These are phyloP conservation scores for Scutellaria galericulata DNA, from an alignment of 257 asterid species.

Conservation along the genomic window DNA sequence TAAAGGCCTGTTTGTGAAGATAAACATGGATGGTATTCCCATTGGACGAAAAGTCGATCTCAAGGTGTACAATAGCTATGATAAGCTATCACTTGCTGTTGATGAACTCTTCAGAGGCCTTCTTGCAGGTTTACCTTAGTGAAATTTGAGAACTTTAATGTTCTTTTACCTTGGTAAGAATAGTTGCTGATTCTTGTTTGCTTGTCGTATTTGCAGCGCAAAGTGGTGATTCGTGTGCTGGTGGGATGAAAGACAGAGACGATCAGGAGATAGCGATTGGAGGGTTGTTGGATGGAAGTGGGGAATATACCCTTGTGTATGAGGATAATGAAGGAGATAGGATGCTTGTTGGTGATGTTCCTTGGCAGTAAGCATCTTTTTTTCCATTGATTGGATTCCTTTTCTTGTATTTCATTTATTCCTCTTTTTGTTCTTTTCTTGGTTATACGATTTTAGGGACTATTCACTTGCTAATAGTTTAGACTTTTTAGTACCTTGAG, in stretches of 20 bases:
- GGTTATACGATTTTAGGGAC: not conserved
- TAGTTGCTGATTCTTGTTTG: conserved; percentile 12
- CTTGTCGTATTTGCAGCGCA: conserved; percentile 52
- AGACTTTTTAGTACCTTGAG: not conserved
- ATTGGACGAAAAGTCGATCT: conserved; percentile 95
- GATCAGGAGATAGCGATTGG: conserved; percentile 52
- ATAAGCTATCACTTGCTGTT: conserved; percentile 72
- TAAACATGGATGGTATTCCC: conserved; percentile 96
- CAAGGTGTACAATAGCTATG: conserved; percentile 69
- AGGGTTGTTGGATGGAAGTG: conserved; percentile 79
- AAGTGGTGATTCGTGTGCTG: conserved; percentile 49
- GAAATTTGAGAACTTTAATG: not conserved
- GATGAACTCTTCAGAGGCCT: conserved; percentile 91
- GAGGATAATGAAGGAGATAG: conserved; percentile 99
- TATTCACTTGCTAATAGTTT: conserved; percentile 10
- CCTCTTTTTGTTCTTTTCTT: conserved; percentile 7
- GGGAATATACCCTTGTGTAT: conserved; percentile 93
- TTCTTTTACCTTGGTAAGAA: not conserved
- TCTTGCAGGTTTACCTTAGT: conserved; percentile 71
- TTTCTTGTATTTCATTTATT: conserved; percentile 29
- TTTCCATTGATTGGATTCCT: conserved; percentile 36
- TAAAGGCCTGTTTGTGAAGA: conserved; percentile 76
- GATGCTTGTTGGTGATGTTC: conserved; percentile 99
- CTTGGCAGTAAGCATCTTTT: conserved; percentile 89
- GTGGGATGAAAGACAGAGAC: conserved; percentile 46